A percentile compares a stretch with the other conserved stretches of the same genome.
phyloP scores from a whole-genome alignment of 306 rosid species.

The Prunus kanzakura region DNA sequence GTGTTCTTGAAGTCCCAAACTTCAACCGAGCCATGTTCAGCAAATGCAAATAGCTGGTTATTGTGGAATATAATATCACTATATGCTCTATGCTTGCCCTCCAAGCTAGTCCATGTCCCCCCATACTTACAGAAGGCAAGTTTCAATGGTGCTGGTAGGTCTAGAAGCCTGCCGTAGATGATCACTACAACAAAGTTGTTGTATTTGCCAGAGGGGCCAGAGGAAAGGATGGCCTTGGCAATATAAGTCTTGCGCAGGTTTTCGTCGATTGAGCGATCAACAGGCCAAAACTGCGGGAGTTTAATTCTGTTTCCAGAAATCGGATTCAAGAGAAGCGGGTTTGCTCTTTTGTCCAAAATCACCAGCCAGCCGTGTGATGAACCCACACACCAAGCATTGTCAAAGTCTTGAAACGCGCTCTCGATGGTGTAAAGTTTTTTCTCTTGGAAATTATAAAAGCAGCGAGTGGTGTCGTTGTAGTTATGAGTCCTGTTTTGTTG shows the following conservation, averaged over 20 bases:
- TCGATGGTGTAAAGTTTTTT: neutral
- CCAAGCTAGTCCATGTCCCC: neutral
- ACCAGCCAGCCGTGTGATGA: constrained; percentile 10
- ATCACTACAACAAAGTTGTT: neutral
- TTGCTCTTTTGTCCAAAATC: neutral
- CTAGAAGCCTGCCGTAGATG: neutral
- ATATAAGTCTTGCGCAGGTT: neutral
- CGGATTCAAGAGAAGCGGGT: neutral
- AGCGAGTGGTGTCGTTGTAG: neutral
- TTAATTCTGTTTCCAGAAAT: neutral
- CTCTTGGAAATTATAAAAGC: neutral
- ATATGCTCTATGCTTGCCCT: neutral
- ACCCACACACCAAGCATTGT: neutral
- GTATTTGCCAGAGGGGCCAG: neutral
- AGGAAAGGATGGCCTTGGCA: neutral
- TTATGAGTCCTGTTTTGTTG: neutral
- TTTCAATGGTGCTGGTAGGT: neutral
- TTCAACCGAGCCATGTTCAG: neutral
- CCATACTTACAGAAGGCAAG: neutral
- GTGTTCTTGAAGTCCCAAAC: neutral
- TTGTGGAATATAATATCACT: neutral
- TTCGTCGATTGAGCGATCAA: no score
- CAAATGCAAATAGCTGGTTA: neutral
- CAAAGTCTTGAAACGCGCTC: neutral
- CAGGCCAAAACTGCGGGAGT: neutral